Conservation (phyloP, 192 early-diverging fungal species). For the Neocallimastix lanati region DNA sequence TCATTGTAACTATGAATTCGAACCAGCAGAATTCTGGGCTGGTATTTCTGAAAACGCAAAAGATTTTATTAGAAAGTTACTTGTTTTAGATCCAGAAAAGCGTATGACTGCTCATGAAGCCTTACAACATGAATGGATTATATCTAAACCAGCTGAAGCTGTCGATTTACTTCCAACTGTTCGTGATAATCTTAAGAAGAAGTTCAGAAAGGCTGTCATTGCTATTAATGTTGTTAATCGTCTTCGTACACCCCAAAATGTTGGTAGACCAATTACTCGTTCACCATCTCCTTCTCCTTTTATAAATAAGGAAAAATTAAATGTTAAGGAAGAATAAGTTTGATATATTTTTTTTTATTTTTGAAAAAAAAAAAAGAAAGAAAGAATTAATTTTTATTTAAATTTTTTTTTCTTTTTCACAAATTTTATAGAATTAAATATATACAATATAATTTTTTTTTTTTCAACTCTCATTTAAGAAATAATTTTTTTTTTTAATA, state of each 20-base stretch:
- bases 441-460: no score
- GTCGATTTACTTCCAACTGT: slow-evolving; percentile 71
- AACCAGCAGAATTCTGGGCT: slow-evolving; percentile 39
- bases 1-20: slow-evolving; percentile 39
- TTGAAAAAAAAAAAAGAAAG: no score
- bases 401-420: no score
- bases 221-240: slow-evolving; percentile 35
- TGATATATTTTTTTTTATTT: no score
- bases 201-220: slow-evolving; percentile 40
- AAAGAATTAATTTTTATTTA: no score
- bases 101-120: slow-evolving; percentile 60
- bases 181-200: slow-evolving; percentile 53
- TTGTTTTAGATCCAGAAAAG: slow-evolving; percentile 42
- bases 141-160: slow-evolving; percentile 20
- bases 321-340: neutral
- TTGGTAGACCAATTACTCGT: neutral
- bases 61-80: slow-evolving; percentile 48
- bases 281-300: neutral
- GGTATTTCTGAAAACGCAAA: slow-evolving; percentile 27
- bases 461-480: no score
- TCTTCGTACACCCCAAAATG: neutral
- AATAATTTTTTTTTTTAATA: no score
- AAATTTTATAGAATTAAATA: no score
- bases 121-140: slow-evolving; percentile 58
- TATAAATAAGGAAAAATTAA: neutral